These are phyloP conservation scores for Dorcoceras hygrometricum DNA, from an alignment of 257 asterid species.

Conservation along the genomic window DNA sequence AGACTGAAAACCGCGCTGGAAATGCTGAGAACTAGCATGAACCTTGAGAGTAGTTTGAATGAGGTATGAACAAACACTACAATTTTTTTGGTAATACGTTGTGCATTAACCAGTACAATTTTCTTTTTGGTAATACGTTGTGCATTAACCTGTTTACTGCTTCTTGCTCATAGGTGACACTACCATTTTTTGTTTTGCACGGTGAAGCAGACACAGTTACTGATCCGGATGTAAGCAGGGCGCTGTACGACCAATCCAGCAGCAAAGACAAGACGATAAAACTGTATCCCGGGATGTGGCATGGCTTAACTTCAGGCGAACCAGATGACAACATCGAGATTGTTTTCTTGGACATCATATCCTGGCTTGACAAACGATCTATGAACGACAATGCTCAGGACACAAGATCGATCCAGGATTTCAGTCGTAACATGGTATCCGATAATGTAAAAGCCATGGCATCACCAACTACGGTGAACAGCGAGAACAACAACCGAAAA, in stretches of 20 bases:
- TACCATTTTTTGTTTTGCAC: slow-evolving; percentile 84
- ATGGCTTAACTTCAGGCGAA: slow-evolving; percentile 47
- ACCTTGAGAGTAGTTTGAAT: slow-evolving; percentile 71
- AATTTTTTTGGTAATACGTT: background rate
- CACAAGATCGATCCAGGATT: slow-evolving; percentile 8
- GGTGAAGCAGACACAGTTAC: slow-evolving; percentile 92
- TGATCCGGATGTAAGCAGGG: slow-evolving; percentile 83
- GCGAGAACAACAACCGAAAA: slow-evolving; percentile 21
- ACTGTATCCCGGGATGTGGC: slow-evolving; percentile 88
- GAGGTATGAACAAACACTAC: slow-evolving; percentile 42
- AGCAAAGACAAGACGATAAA: slow-evolving; percentile 79
- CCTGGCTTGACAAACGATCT: slow-evolving; percentile 69
- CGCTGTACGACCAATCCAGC: slow-evolving; percentile 62
- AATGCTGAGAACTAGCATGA: slow-evolving; percentile 93
- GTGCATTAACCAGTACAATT: background rate
- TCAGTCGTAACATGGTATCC: slow-evolving; percentile 6
- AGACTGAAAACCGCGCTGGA: slow-evolving; percentile 90
- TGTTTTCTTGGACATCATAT: slow-evolving; percentile 71
- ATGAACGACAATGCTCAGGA: background rate
- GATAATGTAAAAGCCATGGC: slow-evolving; percentile 17
- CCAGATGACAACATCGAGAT: slow-evolving; percentile 47
- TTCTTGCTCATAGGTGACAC: slow-evolving; percentile 52
- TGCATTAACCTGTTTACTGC: background rate
- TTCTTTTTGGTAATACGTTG: background rate
- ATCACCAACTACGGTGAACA: slow-evolving; percentile 23